phyloP scores from a whole-genome alignment of 768 basidiomycete genomes.

The Suillus subalutaceus region DNA sequence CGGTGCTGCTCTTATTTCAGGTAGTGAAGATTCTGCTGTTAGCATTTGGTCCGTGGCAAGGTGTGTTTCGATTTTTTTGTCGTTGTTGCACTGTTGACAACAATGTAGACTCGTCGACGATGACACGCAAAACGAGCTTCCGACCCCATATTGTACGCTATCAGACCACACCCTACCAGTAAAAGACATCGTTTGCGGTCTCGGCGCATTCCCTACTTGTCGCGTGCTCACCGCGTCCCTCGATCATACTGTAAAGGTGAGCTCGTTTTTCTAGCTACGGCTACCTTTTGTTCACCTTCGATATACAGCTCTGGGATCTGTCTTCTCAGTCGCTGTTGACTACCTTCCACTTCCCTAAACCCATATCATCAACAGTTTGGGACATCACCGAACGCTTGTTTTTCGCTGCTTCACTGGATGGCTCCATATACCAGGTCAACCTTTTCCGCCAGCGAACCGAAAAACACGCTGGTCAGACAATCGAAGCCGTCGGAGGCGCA shows the following conservation, averaged over 20 bases:
- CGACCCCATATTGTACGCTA: slow-evolving; percentile 76
- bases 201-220: slow-evolving; percentile 78
- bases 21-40: slow-evolving; percentile 88
- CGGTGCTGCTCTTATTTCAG: slow-evolving; percentile 76
- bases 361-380: slow-evolving; percentile 71
- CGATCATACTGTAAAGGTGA: slow-evolving; percentile 91
- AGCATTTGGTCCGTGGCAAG: slow-evolving; percentile 89
- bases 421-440: slow-evolving; percentile 79
- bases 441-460: slow-evolving; percentile 67
- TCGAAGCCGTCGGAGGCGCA: slow-evolving; percentile 77
- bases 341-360: slow-evolving; percentile 85
- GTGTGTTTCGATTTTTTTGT: slow-evolving; percentile 45
- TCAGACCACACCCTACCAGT: slow-evolving; percentile 93
- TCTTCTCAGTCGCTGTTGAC: slow-evolving; percentile 74
- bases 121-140: slow-evolving; percentile 70
- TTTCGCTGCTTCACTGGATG: slow-evolving; percentile 80
- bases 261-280: slow-evolving; percentile 15
- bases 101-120: slow-evolving; percentile 71
- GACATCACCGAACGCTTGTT: slow-evolving; percentile 87
- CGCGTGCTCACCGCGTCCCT: slow-evolving; percentile 79
- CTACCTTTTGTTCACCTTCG: slow-evolving; percentile 15
- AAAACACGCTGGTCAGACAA: slow-evolving; percentile 50
- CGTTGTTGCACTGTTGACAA: slow-evolving; percentile 16
- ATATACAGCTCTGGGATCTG: slow-evolving; percentile 75
- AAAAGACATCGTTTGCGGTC: slow-evolving; percentile 77